A percentile compares a stretch with the other conserved stretches of the same genome.
These are phyloP conservation scores for Rheum nobile DNA, from an alignment of 148 eudicot species.

Conservation along the genomic window DNA sequence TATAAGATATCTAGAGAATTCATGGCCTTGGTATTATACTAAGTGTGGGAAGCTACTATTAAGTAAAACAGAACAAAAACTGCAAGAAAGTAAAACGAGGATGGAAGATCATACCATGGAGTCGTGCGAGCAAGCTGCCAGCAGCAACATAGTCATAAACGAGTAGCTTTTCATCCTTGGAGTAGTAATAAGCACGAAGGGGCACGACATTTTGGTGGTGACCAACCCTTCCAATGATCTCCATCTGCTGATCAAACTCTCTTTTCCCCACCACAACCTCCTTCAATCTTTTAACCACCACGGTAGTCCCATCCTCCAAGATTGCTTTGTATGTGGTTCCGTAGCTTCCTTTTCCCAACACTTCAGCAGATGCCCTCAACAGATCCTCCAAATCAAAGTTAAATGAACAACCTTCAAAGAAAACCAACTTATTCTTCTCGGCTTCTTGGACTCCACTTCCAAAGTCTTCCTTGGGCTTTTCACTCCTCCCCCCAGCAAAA, in stretches of 20 bases:
- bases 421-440: slow-evolving; percentile 60
- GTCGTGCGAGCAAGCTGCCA: slow-evolving; percentile 51
- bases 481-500: slow-evolving; percentile 31
- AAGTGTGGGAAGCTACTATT: no score
- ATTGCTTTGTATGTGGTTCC: slow-evolving; percentile 79
- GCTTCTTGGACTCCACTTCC: slow-evolving; percentile 60
- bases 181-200: slow-evolving; percentile 73
- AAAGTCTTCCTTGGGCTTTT: slow-evolving; percentile 47
- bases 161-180: slow-evolving; percentile 84
- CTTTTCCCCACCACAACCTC: slow-evolving; percentile 63
- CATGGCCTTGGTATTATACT: no score
- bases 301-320: slow-evolving; percentile 62
- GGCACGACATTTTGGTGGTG: slow-evolving; percentile 48
- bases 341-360: slow-evolving; percentile 72
- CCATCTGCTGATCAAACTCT: slow-evolving; percentile 88
- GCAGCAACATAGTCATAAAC: slow-evolving; percentile 48
- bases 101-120: slow-evolving; percentile 49
- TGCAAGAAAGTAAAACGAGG: not conserved
- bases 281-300: slow-evolving; percentile 70
- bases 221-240: slow-evolving; percentile 39
- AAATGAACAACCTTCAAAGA: slow-evolving; percentile 50
- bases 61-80: not conserved
- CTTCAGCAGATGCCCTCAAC: slow-evolving; percentile 82
- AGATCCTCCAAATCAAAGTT: slow-evolving; percentile 81
- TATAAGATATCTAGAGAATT: no score